Evolutionary conservation across 208 protist genomes (phyloP).

Genomic region (Leishmania martiniquensis): DNA sequence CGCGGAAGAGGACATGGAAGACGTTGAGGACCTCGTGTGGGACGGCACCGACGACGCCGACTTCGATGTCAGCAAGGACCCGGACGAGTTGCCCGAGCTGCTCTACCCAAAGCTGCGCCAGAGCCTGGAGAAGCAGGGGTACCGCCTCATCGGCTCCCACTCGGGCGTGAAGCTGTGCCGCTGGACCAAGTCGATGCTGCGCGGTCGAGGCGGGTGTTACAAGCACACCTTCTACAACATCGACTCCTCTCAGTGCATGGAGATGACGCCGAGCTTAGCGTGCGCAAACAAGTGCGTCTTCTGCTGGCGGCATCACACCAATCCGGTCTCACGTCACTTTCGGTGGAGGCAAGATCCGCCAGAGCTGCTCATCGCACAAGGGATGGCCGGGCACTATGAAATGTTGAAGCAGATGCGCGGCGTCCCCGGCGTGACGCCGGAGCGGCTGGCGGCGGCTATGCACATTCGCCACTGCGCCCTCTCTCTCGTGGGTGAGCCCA

Average conservation of each 20-base stretch:
- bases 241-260: constrained; percentile 96
- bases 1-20: constrained; percentile 45
- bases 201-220: constrained; percentile 97
- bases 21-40: constrained; percentile 74
- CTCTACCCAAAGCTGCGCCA: constrained; percentile 88
- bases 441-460: constrained; percentile 85
- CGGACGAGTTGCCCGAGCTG: constrained; percentile 68
- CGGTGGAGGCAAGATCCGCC: constrained; percentile 94
- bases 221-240: constrained; percentile 99
- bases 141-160: constrained; percentile 95
- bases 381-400: constrained; percentile 70
- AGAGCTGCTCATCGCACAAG: constrained; percentile 72
- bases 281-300: constrained; percentile 98
- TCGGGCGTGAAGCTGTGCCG: constrained; percentile 97
- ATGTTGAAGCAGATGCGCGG: constrained; percentile 93
- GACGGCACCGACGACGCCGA: constrained; percentile 47
- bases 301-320: constrained; percentile 96
- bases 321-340: constrained; percentile 92
- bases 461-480: constrained; percentile 93
- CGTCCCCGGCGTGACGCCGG: constrained; percentile 92
- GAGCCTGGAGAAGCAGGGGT: constrained; percentile 95
- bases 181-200: constrained; percentile 97
- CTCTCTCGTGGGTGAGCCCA: constrained; percentile 96
- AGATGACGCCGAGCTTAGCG: constrained; percentile 96
- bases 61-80: constrained; percentile 32